Conservation (phyloP, 1,139 yeast species). For the Hyphopichia fennica region DNA sequence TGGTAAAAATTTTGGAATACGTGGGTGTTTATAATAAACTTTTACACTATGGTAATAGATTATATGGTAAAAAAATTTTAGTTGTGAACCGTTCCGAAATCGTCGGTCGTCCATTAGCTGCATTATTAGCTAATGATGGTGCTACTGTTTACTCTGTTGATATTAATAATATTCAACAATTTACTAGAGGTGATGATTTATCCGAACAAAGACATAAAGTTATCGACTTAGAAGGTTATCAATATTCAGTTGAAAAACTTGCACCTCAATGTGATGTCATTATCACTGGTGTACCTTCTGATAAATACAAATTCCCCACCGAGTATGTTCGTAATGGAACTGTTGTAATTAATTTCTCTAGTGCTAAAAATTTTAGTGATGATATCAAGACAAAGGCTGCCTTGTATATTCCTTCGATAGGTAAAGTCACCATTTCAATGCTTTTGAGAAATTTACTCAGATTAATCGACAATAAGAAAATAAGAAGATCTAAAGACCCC, state of each 20-base stretch:
- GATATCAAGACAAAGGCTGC: conserved; percentile 82
- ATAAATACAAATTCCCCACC: conserved; percentile 80
- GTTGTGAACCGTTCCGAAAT: conserved; percentile 93
- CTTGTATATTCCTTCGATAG: conserved; percentile 90
- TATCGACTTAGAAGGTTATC: conserved; percentile 55
- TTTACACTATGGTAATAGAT: conserved; percentile 83
- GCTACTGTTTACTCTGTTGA: conserved; percentile 95
- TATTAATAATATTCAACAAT: conserved; percentile 81
- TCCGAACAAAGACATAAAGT: conserved; percentile 83
- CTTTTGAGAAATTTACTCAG: conserved; percentile 82
- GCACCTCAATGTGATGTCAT: conserved; percentile 83
- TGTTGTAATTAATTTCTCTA: conserved; percentile 84
- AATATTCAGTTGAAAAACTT: conserved; percentile 56
- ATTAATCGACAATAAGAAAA: conserved; percentile 62
- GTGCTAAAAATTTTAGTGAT: conserved; percentile 82
- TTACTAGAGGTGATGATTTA: conserved; percentile 91
- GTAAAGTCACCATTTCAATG: conserved; percentile 96
- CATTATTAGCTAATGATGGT: conserved; percentile 93
- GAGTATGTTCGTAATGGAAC: conserved; percentile 83
- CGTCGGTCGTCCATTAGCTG: conserved; percentile 96
- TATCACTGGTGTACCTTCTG: conserved; percentile 92
- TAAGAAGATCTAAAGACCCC: conserved; percentile 13
- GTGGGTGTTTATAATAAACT: conserved; percentile 82
- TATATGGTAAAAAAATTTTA: conserved; percentile 88
- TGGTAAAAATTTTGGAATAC: conserved; percentile 89